phyloP scores from a whole-genome alignment of 2,329 filamentous ascomycete species.

The Aspergillus aculeatinus region DNA sequence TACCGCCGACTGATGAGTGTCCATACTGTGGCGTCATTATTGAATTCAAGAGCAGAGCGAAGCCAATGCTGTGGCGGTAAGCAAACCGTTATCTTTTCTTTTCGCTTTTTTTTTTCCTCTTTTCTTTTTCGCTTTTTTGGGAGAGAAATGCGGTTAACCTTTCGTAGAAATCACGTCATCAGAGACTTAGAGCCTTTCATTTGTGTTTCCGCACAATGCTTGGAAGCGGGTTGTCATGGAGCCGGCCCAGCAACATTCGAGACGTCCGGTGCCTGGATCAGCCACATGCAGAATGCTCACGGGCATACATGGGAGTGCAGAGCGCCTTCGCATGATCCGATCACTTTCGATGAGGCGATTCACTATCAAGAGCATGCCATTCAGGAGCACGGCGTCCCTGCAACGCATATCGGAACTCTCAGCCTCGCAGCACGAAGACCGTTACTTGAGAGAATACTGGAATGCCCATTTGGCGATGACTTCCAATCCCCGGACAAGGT shows the following conservation, averaged over 20 bases:
- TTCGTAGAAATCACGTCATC: constrained; percentile 12
- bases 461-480: constrained; percentile 31
- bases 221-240: constrained; percentile 6
- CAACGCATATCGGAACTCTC: constrained; percentile 18
- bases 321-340: constrained; percentile 28
- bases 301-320: constrained; percentile 31
- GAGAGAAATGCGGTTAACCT: constrained; percentile 4
- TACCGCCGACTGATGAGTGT: constrained; percentile 12
- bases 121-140: too few relatives aligned
- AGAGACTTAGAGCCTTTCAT: constrained; percentile 15
- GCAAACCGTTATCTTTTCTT: neutral
- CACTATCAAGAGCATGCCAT: constrained; percentile 27
- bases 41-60: constrained; percentile 11
- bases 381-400: constrained; percentile 23
- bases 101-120: neutral
- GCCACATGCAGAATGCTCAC: constrained; percentile 26
- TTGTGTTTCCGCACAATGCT: constrained; percentile 14
- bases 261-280: constrained; percentile 13
- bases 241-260: constrained; percentile 14
- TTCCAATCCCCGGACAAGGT: constrained; percentile 22
- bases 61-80: constrained; percentile 12
- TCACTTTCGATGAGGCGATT: constrained; percentile 25
- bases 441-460: constrained; percentile 22
- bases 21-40: constrained; percentile 17
- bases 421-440: constrained; percentile 28